Percentiles rank a stretch among this genome's conserved stretches.
Evolutionary conservation across 805 yeast genomes (phyloP).

Genomic region (Cyberlindnera lachancei): DNA sequence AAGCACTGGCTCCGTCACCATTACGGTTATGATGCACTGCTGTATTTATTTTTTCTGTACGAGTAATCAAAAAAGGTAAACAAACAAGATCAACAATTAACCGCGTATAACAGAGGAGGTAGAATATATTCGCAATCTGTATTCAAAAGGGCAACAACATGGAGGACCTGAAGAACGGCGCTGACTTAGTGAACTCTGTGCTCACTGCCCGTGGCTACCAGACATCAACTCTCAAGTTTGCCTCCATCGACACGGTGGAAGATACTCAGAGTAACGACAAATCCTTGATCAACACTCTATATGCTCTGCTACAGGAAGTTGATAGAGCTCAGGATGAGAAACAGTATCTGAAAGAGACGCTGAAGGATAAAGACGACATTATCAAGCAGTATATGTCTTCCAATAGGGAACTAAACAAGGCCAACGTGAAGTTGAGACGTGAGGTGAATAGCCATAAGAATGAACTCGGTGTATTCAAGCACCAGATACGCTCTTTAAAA

Average conservation of each 20-base stretch:
- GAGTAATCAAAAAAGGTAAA: too few species aligned
- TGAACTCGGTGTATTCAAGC: slow-evolving; percentile 2
- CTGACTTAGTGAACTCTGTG: slow-evolving; percentile 11
- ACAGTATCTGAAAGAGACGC: slow-evolving; percentile 4
- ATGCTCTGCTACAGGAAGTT: slow-evolving; percentile 10
- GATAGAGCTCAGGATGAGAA: slow-evolving; percentile 8
- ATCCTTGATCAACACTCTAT: slow-evolving; percentile 11
- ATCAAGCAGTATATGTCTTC: slow-evolving; percentile 7
- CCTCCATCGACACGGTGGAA: slow-evolving; percentile 1
- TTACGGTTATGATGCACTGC: too few species aligned
- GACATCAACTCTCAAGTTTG: slow-evolving; percentile 1
- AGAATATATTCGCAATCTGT: too few species aligned
- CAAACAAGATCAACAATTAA: too few species aligned
- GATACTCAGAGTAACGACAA: slow-evolving; percentile 9
- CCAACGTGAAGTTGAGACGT: neutral
- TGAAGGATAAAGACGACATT: slow-evolving; percentile 8
- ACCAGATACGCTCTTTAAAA: slow-evolving; percentile 1
- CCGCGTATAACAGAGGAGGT: too few species aligned
- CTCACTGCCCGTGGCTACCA: slow-evolving; percentile 12
- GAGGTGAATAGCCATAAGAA: neutral
- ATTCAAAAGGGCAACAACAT: too few species aligned
- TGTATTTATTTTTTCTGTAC: too few species aligned
- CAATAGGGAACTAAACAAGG: slow-evolving; percentile 3
- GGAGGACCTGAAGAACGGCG: slow-evolving; percentile 10
- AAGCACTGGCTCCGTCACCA: too few species aligned